A percentile compares a stretch with the other conserved stretches of the same genome.
Evolutionary conservation across 805 yeast species (phyloP).

Genomic region (Hemisphaericaspora nanyangensis): DNA sequence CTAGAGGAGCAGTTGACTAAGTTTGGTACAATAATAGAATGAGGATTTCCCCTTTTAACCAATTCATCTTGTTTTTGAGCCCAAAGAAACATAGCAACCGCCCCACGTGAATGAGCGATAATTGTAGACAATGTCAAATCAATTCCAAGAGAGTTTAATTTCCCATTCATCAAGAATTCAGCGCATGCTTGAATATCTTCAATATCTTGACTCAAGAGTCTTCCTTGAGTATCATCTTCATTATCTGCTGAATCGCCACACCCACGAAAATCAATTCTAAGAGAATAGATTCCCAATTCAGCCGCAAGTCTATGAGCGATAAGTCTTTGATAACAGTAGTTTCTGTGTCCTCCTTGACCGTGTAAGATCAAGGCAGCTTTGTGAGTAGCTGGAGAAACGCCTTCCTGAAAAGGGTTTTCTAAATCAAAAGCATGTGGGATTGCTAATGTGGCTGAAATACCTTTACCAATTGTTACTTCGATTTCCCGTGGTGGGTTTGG

Average conservation of each 20-base stretch:
- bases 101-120: conserved; percentile 80
- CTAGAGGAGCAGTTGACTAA: conserved; percentile 74
- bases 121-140: conserved; percentile 51
- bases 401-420: conserved; percentile 19
- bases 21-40: conserved; percentile 51
- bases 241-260: conserved; percentile 73
- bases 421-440: conserved; percentile 31
- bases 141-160: conserved; percentile 34
- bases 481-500: conserved; percentile 28
- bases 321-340: conserved; percentile 66
- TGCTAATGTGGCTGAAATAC: conserved; percentile 36
- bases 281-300: conserved; percentile 56
- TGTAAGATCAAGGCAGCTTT: conserved; percentile 65
- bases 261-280: conserved; percentile 81
- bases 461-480: conserved; percentile 30
- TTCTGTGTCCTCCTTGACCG: conserved; percentile 82
- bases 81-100: conserved; percentile 73
- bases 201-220: conserved; percentile 60
- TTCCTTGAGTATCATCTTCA: conserved; percentile 39
- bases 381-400: conserved; percentile 38
- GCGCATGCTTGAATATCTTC: conserved; percentile 54
- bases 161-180: conserved; percentile 25
- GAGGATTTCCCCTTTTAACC: conserved; percentile 21
- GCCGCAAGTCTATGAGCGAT: conserved; percentile 59
- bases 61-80: conserved; percentile 44